phyloP scores from a whole-genome alignment of 768 basidiomycete species.

The Cyathus striatus region DNA sequence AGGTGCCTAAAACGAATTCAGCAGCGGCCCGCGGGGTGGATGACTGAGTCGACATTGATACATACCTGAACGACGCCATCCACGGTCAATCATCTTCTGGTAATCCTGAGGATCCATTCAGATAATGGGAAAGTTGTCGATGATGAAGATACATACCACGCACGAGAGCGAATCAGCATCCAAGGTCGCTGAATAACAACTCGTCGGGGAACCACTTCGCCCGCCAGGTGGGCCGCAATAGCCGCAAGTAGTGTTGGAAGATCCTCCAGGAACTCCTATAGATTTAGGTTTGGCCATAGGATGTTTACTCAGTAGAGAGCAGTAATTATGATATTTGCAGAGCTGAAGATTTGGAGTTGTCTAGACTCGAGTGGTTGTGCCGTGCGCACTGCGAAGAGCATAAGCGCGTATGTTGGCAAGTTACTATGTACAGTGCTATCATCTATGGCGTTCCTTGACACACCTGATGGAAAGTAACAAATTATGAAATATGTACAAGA shows the following conservation, averaged over 20 bases:
- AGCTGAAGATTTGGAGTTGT: no score
- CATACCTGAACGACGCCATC: conserved; percentile 77
- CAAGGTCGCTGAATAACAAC: conserved; percentile 42
- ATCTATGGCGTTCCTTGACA: no score
- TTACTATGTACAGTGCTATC: no score
- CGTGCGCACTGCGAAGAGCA: no score
- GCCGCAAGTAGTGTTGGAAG: conserved; percentile 47
- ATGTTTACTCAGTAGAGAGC: no score
- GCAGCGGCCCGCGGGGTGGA: neutral
- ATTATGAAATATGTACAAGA: no score
- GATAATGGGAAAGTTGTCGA: no score
- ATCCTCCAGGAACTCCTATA: conserved; percentile 29
- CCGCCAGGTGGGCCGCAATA: conserved; percentile 60
- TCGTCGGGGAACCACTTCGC: conserved; percentile 36
- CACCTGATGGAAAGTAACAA: no score
- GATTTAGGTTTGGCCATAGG: conserved; percentile 22
- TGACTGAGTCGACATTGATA: neutral
- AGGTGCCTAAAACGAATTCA: no score
- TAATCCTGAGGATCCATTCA: conserved; percentile 45
- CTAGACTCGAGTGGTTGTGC: no score
- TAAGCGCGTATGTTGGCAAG: no score
- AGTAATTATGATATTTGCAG: no score
- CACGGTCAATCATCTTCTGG: conserved; percentile 78
- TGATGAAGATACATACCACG: conserved; percentile 42
- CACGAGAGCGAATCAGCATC: conserved; percentile 49